phyloP scores from a whole-genome alignment of 2,329 filamentous ascomycete species.

The Dichotomopilus funicola region DNA sequence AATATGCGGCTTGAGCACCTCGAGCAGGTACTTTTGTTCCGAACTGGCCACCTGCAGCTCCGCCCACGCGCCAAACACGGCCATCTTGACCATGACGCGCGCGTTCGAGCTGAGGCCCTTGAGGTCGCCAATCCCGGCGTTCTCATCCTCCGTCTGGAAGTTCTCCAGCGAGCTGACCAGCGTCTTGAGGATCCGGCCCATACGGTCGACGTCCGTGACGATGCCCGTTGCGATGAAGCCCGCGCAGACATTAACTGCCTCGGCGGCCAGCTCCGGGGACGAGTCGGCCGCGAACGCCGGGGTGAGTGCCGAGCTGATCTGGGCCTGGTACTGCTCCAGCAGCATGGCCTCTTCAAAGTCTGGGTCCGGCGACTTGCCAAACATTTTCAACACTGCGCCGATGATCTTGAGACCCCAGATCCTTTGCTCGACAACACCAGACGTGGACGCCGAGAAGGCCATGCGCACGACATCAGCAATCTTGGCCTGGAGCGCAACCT shows the following conservation, averaged over 20 bases:
- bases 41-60: constrained; percentile 91
- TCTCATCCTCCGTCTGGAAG: constrained; percentile 75
- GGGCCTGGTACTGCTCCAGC: constrained; percentile 95
- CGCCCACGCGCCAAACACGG: constrained; percentile 94
- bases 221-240: constrained; percentile 96
- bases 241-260: constrained; percentile 96
- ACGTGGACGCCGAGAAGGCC: constrained; percentile 95
- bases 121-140: constrained; percentile 84
- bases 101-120: constrained; percentile 92
- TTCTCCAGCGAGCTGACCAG: constrained; percentile 86
- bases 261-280: constrained; percentile 88
- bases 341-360: constrained; percentile 97
- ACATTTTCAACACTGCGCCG: constrained; percentile 88
- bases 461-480: constrained; percentile 92
- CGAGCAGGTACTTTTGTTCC: constrained; percentile 81
- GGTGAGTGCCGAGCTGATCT: constrained; percentile 93
- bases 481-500: constrained; percentile 70
- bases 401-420: constrained; percentile 92
- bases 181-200: constrained; percentile 95
- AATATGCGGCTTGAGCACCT: constrained; percentile 86
- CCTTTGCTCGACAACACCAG: constrained; percentile 80
- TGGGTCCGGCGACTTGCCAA: constrained; percentile 89
- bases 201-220: constrained; percentile 94
- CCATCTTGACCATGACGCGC: constrained; percentile 97
- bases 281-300: constrained; percentile 95